Conservation (phyloP, 768 basidiomycete species). For the Daedaleopsis nitida region DNA sequence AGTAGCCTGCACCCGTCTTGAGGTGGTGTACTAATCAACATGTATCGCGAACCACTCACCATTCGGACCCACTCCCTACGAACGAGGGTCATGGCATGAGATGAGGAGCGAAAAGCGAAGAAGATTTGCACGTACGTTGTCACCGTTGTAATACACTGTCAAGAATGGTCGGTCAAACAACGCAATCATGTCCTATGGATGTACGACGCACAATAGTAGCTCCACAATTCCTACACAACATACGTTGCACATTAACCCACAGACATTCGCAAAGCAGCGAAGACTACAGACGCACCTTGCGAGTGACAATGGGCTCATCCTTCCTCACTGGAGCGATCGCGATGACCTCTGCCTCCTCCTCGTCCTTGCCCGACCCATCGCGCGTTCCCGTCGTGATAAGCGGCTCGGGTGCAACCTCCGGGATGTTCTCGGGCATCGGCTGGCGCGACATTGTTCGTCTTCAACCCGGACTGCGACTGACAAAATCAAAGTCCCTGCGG, state of each 20-base stretch:
- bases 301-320: conserved; percentile 70
- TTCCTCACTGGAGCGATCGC: conserved; percentile 19
- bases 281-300: conserved; percentile 33
- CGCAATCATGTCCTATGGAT: neutral
- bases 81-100: neutral
- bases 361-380: conserved; percentile 11
- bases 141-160: conserved; percentile 79
- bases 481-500: neutral
- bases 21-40: neutral
- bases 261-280: neutral
- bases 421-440: conserved; percentile 11
- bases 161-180: neutral
- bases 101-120: neutral
- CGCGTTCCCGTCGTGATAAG: conserved; percentile 3
- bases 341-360: conserved; percentile 1
- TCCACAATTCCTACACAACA: conserved; percentile 62
- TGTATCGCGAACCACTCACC: conserved; percentile 28
- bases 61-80: conserved; percentile 67
- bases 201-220: conserved; percentile 64
- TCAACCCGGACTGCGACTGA: neutral
- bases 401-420: conserved; percentile 1
- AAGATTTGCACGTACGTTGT: conserved; percentile 54
- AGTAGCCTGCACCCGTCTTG: conserved; percentile 41
- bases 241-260: too few relatives aligned
- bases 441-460: conserved; percentile 11